A percentile compares a stretch with the other conserved stretches of the same genome.
Conservation (phyloP, 169 alveolate species). For the Eimeria maxima region DNA sequence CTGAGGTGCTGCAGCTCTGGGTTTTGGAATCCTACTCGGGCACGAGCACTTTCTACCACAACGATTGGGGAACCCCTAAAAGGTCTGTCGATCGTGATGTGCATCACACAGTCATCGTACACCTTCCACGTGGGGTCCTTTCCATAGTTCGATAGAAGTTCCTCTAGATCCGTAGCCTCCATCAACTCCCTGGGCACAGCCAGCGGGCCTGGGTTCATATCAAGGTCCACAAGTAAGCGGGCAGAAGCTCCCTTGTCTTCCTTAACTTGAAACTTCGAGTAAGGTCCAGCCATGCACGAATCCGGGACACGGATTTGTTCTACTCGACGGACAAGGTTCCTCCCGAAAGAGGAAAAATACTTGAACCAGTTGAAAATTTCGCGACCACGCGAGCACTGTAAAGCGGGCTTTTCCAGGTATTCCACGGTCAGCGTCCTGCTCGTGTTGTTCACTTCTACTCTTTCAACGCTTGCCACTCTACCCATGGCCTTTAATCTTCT, state of each 20-base stretch:
- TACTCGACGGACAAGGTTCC: neutral
- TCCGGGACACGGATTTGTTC: conserved; percentile 22
- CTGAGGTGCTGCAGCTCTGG: conserved; percentile 41
- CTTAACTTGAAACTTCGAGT: conserved; percentile 45
- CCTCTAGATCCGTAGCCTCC: conserved; percentile 26
- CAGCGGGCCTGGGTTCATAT: conserved; percentile 53
- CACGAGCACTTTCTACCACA: conserved; percentile 36
- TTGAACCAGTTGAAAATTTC: conserved; percentile 43
- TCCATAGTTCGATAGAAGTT: neutral
- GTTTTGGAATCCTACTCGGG: conserved; percentile 27
- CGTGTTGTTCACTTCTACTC: conserved; percentile 12
- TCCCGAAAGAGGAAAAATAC: neutral
- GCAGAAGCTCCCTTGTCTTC: neutral
- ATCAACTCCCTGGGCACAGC: conserved; percentile 65
- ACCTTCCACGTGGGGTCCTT: conserved; percentile 15
- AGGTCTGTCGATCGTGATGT: neutral
- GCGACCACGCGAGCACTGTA: conserved; percentile 43
- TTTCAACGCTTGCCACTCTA: conserved; percentile 19
- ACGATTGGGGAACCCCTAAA: conserved; percentile 38
- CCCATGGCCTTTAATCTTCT: conserved; percentile 24
- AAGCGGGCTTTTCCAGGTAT: conserved; percentile 40
- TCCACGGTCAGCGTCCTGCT: conserved; percentile 15
- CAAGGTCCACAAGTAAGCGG: conserved; percentile 48
- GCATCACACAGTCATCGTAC: conserved; percentile 59
- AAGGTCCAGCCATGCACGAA: conserved; percentile 36